Evolutionary conservation across 768 basidiomycete species (phyloP), one percentile per base, ranked within the genome.

Genomic region (Boletus subparvulus): DNA sequence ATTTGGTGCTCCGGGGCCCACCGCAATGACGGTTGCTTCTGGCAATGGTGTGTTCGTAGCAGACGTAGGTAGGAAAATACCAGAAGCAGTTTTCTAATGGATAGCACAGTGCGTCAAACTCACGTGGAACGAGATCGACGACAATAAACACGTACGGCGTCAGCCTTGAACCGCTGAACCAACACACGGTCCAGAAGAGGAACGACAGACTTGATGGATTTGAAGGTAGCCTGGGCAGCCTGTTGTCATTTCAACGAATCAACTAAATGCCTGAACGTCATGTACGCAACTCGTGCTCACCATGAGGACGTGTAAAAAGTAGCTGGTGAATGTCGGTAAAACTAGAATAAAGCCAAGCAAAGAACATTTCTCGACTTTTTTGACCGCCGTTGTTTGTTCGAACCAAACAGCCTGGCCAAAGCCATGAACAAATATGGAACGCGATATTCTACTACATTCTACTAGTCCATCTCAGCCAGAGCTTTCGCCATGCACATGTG

Each of bases 111-210:
- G 3, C 28, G 35, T 68, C 26, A 61, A 17, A 28, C 13, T n/a
- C 9, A 13, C 14, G 10, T 4, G 17, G 10, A 37, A 40, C 10
- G 3, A 26, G 2, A 11, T 13, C 6, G 6, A 44, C 12, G 4
- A 45, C 11, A 4, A 42, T 8, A 39, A 12, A 54, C n/a, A 78
- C 90, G 59, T 67, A 98, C 95, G 9, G 93, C 92, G 64, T 96
- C 94, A 33, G 92, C 80, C 80, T 98, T 98, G 86, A 96, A 96
- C 55, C 95, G 84, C 77, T 98, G 96, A 59, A 98, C 94, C 62
- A 98, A 82, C 61, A 98, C 92, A 62, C 96, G 92, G 86, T 98
- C 96, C 54, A 98, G 79, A 49, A 98, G 84, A 58, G 96, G 96
- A 61, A 92, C 76, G 63, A 98, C 72, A 55, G 94, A 80, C 78